Conservation (phyloP, 1,284 basidiomycete genomes). For the Sphaerobolus stellatus region DNA sequence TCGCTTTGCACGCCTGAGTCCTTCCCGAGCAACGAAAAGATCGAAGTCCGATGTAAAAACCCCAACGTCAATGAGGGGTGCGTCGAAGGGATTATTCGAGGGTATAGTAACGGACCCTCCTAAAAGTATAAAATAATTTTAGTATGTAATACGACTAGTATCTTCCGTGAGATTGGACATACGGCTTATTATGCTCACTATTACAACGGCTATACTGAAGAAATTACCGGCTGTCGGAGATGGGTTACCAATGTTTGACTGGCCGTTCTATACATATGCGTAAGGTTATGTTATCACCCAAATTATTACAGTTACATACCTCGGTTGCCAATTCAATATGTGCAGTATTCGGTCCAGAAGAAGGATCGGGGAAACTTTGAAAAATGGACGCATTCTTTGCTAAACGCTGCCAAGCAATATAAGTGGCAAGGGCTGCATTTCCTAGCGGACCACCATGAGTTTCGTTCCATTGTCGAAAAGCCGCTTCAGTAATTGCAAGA, state of each 20-base stretch:
- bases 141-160: too few species aligned
- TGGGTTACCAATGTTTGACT: not conserved
- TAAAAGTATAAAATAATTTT: constrained; percentile 23
- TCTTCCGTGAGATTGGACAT: too few species aligned
- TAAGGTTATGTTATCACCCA: not conserved
- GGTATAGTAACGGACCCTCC: constrained; percentile 39
- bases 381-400: constrained; percentile 32
- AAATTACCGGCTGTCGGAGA: constrained; percentile 22
- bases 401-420: constrained; percentile 33
- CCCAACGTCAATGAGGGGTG: constrained; percentile 44
- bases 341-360: constrained; percentile 28
- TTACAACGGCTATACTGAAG: constrained; percentile 20
- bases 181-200: constrained; percentile 25
- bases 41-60: constrained; percentile 43
- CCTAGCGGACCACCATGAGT: constrained; percentile 27
- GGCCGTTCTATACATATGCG: not conserved
- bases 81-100: constrained; percentile 39
- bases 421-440: constrained; percentile 6
- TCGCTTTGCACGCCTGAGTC: constrained; percentile 29
- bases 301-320: constrained; percentile 16
- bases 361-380: constrained; percentile 30
- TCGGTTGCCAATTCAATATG: constrained; percentile 18
- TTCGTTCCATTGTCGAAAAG: constrained; percentile 25
- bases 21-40: constrained; percentile 32
- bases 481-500: constrained; percentile 13